Evolutionary conservation across 2,329 filamentous ascomycete genomes (phyloP).

Genomic region (Aspergillus sp.): DNA sequence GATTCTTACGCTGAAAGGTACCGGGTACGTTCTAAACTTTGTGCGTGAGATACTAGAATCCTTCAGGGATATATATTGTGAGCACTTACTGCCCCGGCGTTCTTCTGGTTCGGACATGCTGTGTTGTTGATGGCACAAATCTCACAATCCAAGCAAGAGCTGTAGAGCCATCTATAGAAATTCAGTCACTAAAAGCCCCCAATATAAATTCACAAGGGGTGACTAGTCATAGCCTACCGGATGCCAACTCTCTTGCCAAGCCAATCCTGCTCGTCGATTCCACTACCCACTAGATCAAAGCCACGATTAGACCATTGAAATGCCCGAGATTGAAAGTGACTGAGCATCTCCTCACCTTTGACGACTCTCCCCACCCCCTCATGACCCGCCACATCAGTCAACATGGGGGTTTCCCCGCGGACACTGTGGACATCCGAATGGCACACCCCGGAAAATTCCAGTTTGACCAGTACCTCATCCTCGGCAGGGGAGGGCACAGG

Average conservation of each 20-base stretch:
- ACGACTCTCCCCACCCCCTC: slow-evolving; percentile 48
- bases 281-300: slow-evolving; percentile 23
- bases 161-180: slow-evolving; percentile 35
- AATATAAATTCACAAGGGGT: not conserved
- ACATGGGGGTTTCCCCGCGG: slow-evolving; percentile 42
- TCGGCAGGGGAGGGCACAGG: slow-evolving; percentile 37
- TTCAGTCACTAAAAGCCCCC: slow-evolving; percentile 17
- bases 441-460: slow-evolving; percentile 49
- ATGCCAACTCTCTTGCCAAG: slow-evolving; percentile 32
- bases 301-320: not conserved
- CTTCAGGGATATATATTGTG: not conserved
- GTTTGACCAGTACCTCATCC: slow-evolving; percentile 47
- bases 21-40: slow-evolving; percentile 33
- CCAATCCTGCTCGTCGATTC: slow-evolving; percentile 27
- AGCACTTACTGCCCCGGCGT: slow-evolving; percentile 34
- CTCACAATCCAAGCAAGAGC: slow-evolving; percentile 38
- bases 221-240: slow-evolving; percentile 24
- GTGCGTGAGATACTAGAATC: slow-evolving; percentile 1
- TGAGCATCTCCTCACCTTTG: slow-evolving; percentile 14
- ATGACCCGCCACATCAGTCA: slow-evolving; percentile 48
- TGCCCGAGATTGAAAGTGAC: not conserved
- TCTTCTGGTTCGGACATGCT: slow-evolving; percentile 38
- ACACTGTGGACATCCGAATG: slow-evolving; percentile 50
- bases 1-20: slow-evolving; percentile 35
- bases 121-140: slow-evolving; percentile 39